Evolutionary conservation across 768 basidiomycete genomes (phyloP), one percentile per base, ranked within the genome.

Genomic region (Tricholoma hemisulphureum): DNA sequence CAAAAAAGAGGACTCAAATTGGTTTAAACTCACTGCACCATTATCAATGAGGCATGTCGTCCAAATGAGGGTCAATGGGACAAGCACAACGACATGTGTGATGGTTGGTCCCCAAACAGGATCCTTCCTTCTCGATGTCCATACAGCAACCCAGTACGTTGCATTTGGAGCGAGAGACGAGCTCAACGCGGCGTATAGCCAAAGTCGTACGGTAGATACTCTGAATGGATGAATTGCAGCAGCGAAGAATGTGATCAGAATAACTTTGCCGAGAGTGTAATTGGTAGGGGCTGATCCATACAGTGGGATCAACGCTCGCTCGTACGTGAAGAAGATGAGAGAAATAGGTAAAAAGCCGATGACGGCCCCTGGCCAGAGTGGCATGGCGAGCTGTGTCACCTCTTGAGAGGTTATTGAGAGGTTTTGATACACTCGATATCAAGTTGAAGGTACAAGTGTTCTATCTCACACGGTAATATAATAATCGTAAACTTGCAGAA

Each of bases 81-180:
- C 78, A 24, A 91, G 70, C 11, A 86, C 82, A 26, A 68, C 51
- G 8, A 73, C 64, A 71, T 92, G 90, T 2, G 86, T 81, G 6
- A 81, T 60, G 14, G 83, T 75, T 10, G 89, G 80, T 0, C 89
- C 89, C 63, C 77, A 70, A 13, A 84, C 57, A 13, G 85, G 80
- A 60, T 82, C 76, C 23, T 73, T 74, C 63, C 71, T 69, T 61
- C 86, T 79, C 28, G 83, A 80, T 9, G 86, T 84, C 72, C 77
- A 80, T 21, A 82, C 79, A 29, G 84, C 81, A 20, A 82, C 71
- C 83, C 84, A 89, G 63, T 90, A 89, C 5, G 83, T 82, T n/a
- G 83, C 77, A 62, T 83, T 80, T 1, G 91, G 86, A 26, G 84
- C 76, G 49, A 74, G 56, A 50, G 79, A 73, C 32, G 84, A 67